Conservation (phyloP, 345 rosid species). For the Ceriops tagal region DNA sequence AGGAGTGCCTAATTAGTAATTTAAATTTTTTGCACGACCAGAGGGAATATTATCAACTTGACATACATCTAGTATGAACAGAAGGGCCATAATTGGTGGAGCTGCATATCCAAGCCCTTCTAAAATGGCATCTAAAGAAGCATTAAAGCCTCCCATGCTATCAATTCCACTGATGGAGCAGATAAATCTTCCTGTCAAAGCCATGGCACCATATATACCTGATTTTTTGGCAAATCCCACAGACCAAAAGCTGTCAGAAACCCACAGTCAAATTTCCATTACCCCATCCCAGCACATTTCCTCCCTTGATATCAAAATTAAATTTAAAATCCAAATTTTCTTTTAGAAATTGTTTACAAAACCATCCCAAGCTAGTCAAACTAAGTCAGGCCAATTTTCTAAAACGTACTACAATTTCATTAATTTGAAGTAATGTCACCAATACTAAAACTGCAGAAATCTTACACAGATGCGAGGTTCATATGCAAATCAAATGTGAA, state of each 20-base stretch:
- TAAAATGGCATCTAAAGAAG: conserved; percentile 66
- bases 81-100: conserved; percentile 95
- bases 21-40: background rate
- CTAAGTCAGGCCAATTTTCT: too few species aligned
- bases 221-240: conserved; percentile 1
- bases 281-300: background rate
- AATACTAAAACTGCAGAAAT: too few species aligned
- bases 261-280: background rate
- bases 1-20: background rate
- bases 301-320: too few species aligned
- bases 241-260: background rate
- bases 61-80: conserved; percentile 80
- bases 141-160: conserved; percentile 74
- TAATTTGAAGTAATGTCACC: too few species aligned
- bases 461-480: too few species aligned
- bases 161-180: conserved; percentile 87
- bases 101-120: conserved; percentile 89
- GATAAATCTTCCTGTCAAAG: conserved; percentile 75
- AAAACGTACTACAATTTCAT: too few species aligned
- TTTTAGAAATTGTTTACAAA: too few species aligned
- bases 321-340: too few species aligned
- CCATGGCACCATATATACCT: conserved; percentile 97
- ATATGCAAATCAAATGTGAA: too few species aligned
- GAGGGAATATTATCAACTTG: background rate
- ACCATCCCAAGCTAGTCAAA: too few species aligned